phyloP scores from a whole-genome alignment of 2,329 filamentous ascomycete genomes.

The Colletotrichum siamense region DNA sequence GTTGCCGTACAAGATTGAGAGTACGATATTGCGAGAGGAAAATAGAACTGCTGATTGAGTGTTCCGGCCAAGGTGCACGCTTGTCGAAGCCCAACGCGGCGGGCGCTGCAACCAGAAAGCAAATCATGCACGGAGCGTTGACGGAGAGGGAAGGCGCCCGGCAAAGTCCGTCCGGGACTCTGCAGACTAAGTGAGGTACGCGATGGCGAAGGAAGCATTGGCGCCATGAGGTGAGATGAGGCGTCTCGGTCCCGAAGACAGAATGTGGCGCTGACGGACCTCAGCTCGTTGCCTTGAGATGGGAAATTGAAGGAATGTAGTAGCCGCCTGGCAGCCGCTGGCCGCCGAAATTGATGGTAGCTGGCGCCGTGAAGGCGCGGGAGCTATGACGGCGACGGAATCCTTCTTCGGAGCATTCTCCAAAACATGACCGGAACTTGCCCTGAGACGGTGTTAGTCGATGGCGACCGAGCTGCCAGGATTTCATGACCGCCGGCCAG shows the following conservation, averaged over 20 bases:
- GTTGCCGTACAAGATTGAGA: not conserved
- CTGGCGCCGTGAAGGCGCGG: not conserved
- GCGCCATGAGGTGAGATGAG: not conserved
- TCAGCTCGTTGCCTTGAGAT: not conserved
- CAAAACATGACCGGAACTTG: not conserved
- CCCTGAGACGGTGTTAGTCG: not conserved
- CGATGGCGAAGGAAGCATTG: not conserved
- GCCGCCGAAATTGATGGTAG: not conserved
- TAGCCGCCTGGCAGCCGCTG: not conserved
- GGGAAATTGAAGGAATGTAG: not conserved
- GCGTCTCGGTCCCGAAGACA: not conserved
- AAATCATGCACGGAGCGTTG: not conserved
- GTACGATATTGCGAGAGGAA: not conserved
- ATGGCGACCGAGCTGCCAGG: not conserved
- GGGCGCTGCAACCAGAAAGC: not conserved
- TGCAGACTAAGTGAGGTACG: not conserved
- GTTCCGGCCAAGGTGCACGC: not conserved
- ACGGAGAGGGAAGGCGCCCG: not conserved
- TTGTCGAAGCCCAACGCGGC: not conserved
- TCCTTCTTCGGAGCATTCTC: not conserved
- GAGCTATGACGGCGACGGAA: not conserved
- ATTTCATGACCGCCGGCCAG: not conserved
- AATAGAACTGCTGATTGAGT: not conserved
- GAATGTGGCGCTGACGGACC: not conserved
- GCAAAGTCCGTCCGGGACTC: not conserved